Conservation (phyloP, 306 rosid species). For the Herpetospermum pedunculosum region DNA sequence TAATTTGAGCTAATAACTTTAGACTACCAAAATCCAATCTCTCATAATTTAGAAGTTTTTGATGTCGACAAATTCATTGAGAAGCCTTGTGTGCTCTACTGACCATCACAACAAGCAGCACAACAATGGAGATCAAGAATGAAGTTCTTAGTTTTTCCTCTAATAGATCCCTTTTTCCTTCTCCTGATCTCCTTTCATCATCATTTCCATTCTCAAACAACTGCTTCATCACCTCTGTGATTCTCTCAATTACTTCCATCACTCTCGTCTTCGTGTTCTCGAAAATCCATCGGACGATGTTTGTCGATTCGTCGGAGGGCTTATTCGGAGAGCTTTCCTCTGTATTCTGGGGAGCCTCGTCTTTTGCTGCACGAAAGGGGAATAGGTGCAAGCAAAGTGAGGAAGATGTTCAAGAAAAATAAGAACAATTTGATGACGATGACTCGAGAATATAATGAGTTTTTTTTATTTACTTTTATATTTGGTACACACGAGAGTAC, state of each 20-base stretch:
- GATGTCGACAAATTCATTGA: conserved; percentile 31
- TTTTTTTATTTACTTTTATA: no score
- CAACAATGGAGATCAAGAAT: conserved; percentile 59
- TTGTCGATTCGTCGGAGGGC: conserved; percentile 15
- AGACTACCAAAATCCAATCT: neutral
- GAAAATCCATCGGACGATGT: conserved; percentile 29
- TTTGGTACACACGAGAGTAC: no score
- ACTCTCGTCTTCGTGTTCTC: conserved; percentile 23
- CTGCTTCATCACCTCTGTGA: conserved; percentile 27
- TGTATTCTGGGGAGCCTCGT: neutral
- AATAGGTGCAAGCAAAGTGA: neutral
- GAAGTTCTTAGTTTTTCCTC: conserved; percentile 43
- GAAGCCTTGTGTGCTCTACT: conserved; percentile 28
- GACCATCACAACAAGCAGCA: conserved; percentile 57
- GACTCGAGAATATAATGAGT: no score
- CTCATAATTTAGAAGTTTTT: neutral
- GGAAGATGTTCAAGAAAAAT: neutral
- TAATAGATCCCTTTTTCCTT: conserved; percentile 19
- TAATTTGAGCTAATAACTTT: neutral
- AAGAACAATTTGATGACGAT: neutral
- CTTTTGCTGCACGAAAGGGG: conserved; percentile 19
- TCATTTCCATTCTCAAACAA: conserved; percentile 21
- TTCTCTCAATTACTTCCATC: conserved; percentile 35
- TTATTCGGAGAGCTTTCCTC: conserved; percentile 14
- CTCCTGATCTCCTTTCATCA: neutral